A percentile compares a stretch with the other conserved stretches of the same genome.
phyloP scores from a whole-genome alignment of 2,329 filamentous ascomycete species.

The Fusarium pilosicola region DNA sequence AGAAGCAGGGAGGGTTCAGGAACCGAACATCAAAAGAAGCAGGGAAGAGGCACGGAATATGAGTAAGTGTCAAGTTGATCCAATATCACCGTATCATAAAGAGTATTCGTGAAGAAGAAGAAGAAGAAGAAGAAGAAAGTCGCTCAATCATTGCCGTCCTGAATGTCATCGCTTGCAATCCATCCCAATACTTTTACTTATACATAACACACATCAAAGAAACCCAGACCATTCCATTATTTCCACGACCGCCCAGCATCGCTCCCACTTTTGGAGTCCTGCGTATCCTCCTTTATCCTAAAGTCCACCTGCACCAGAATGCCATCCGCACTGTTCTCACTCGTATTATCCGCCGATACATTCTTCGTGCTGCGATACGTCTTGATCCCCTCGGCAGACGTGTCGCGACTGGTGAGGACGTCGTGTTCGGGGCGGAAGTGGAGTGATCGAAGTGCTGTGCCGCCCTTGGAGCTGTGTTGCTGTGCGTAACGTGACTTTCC shows the following conservation, averaged over 20 bases:
- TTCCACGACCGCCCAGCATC: slow-evolving; percentile 2
- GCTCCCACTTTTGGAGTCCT: slow-evolving; percentile 4
- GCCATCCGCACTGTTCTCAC: slow-evolving; percentile 43
- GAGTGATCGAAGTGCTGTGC: slow-evolving; percentile 46
- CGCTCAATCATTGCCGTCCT: neutral
- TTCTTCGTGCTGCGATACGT: slow-evolving; percentile 36
- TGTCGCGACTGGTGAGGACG: slow-evolving; percentile 42
- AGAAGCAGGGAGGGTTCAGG: neutral
- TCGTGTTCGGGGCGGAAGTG: slow-evolving; percentile 46
- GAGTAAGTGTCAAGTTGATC: neutral
- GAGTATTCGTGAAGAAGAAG: neutral
- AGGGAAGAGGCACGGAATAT: neutral
- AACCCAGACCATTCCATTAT: neutral
- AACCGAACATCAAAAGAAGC: neutral
- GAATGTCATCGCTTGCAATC: neutral
- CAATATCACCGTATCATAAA: neutral
- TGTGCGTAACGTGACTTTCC: slow-evolving; percentile 41
- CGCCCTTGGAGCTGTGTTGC: slow-evolving; percentile 34
- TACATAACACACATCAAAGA: neutral
- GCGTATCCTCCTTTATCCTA: slow-evolving; percentile 45
- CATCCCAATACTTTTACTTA: neutral
- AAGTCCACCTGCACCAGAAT: slow-evolving; percentile 53
- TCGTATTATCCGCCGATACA: slow-evolving; percentile 36
- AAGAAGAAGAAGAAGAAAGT: neutral
- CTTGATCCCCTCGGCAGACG: slow-evolving; percentile 36